Evolutionary conservation across 2,329 filamentous ascomycete genomes (phyloP), one percentile per base, ranked within the genome.

Genomic region (Pseudogymnoascus sp.): DNA sequence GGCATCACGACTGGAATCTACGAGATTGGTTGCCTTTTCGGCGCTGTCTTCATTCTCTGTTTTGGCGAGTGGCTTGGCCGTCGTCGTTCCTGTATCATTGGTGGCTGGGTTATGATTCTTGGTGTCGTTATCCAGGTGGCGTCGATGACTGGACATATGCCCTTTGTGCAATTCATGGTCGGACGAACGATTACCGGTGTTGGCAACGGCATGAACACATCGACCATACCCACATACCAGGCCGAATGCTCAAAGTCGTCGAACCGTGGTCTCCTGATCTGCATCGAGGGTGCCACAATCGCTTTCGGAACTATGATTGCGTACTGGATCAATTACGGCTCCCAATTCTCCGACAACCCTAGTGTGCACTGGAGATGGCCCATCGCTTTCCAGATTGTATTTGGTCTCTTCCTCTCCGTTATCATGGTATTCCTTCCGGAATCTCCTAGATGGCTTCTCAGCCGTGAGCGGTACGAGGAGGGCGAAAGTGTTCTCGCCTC

Each of bases 1-100:
- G 94, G 93, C 64, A 97, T 92, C 30, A 97, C 97, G 88, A 94
- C 99, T 62, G 93, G 94, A 67, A 97, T 99, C 69, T 83, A 99
- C 63, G 93, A 97, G 77, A 80, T 97, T 61, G 94, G 94, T 64
- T 94, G 94, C 42, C 89, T 99, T 65, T 88, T 96, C 69, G 89
- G 93, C 22, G 97, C 93, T 1, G 77, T 99, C 12, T 75, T 88
- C 28, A 91, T 97, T 36, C 94, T 94, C 59, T 86, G 88, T 66
- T 84, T 97, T 63, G 94, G 94, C 68, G 94, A 99, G 73, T 84
- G 96, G 62, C 90, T 97, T 66, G 94, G 94, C 62, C 87, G 94
- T 64, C 84, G 92, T 65, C 89, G 82, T 72, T 97, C 93, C 5
- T 97, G 97, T 67, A 79, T 97, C 11, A 97, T 96, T 72, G 94